Base-by-base conservation (phyloP, 768 basidiomycete genomes). In the Cantharellus cinnabarinus region DNA sequence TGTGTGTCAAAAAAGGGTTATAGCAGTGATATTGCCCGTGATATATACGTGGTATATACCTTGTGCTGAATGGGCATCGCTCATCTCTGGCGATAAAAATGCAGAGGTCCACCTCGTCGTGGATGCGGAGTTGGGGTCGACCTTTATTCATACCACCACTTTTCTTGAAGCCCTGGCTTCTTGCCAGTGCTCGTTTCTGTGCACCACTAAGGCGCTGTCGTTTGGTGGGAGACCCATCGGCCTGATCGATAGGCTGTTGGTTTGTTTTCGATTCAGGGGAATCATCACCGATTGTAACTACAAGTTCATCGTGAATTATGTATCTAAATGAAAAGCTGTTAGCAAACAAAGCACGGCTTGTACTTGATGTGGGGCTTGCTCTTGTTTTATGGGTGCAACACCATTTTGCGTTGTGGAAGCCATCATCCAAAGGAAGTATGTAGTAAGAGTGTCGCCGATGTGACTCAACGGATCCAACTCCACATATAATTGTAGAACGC, bases 101-200 rank as follows among this genome's bases (percentile, higher is more conserved):
- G 70, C 93, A 97, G 37, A 97, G 71, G 41, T 89, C 82, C 2
- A 89, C 70, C 50, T 85, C 84, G 65, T 93, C 91, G 58, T 79
- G 75, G 15, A 85, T 74, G 66, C 83, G 83, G 15, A 76, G 80
- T 68, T 89, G 91, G 10, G 80, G 76, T 48, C 93, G 70, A 7
- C 79, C 82, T 67, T 89, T 93, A 69, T 94, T 95, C 61, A 82
- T 80, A 2, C 91, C 91, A 40, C 78, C 73, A 61, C 79, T 76
- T 5, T 81, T 79, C 68, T 86, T 86, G 68, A 79, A 83, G 67
- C 82, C 77, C 41, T 48, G 57, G 58, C 37, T 59, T 66, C 79
- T 81, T 5, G 75, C 76, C 58, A 75, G 66, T 63, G 72, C 75
- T 63, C 74, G 74, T 50, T 67, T 67, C 59, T 74, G 71, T 35